Evolutionary conservation across 257 asterid genomes (phyloP), one percentile per base, ranked within the genome.

Genomic region (Parsonsia alboflavescens): DNA sequence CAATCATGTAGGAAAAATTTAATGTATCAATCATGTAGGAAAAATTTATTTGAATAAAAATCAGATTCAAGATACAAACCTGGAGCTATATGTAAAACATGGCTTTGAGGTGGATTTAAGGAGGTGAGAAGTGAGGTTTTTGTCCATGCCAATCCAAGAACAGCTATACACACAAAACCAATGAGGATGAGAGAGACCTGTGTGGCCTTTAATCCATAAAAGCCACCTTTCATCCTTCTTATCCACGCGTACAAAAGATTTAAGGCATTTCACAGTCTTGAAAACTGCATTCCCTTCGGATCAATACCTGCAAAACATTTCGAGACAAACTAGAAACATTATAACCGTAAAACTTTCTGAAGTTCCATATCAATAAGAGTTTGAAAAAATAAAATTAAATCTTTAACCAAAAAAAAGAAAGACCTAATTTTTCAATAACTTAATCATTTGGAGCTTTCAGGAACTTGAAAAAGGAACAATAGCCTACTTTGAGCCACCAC

Each of bases 161-260:
- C 88, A 30, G 89, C 91, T 15, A 76, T 80, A 58, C 97, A 90
- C 24, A 89, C 89, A 49, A 90, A 82, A 72, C 89, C 90, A 16
- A 90, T 78, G 81, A 94, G 97, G 89, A 90, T 81, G 84, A 92
- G 84, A 86, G 96, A 89, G 88, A 87, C 87, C 84, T 88, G 97
- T 41, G 89, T 77, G 72, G 84, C 84, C 84, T 85, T 94, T 72
- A 94, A 77, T 59, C 90, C 95, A 80, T 80, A 83, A 68, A 88
- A 76, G 88, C 91, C 91, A 84, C 93, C 93, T 87, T 92, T 94
- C 99, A 94, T 94, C 93, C 92, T 89, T 75, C 71, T 59, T 42
- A 77, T 78, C 80, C 71, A 76, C 61, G 75, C 61, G 68, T 71
- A 58, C 73, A 67, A 58, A 61, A 63, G 73, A 75, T 77, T 82